Base-by-base conservation (phyloP, 2,329 filamentous ascomycete genomes). In the Fusarium sacchari region DNA sequence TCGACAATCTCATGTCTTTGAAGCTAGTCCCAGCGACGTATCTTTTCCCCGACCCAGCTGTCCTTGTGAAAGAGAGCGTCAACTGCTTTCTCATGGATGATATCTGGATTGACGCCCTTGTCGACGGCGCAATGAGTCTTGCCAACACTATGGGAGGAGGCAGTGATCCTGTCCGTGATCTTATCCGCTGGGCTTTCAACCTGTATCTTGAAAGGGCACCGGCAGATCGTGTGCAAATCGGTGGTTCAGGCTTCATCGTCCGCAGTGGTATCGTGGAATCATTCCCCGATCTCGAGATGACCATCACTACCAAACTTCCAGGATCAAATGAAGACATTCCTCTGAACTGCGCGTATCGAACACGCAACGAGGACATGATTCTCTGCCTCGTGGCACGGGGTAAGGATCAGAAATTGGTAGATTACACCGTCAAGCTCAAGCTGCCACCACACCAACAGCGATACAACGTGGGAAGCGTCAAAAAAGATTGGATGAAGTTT, bases 401-500 rank as follows among this genome's bases (percentile, higher is more conserved):
- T 2, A 5, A 24, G 0, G 52, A 3, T 0, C 52, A 56, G 8
- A 56, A 2, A 3, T 3, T 56, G 37, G 52, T 56, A 20, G 52
- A 56, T 17, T 56, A 43, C 22, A 56, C 6, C 3, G 52, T 56
- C 37, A 20, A 56, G 26, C 52, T 56, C 7, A 56, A 56, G 5
- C 37, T 56, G 20, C 52, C 52, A 0, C 52, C 52, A 24, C 52
- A 56, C 0, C 52, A 56, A 2, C 52, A 56, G 2, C 37, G 52
- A 0, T 56, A 56, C 15, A 32, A 0, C 13, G 0, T 56, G 12
- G 52, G 52, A 11, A 0, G 0, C 0, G 24, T 56, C 26, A 1
- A 2, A 2, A 43, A 43, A 14, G 52, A 56, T 2, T 43, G 2
- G 0, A 24, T 56, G 37, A 0, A 1, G 1, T 56, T 56, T 0